Base-by-base conservation (phyloP, 2,329 filamentous ascomycete species). In the Endoconidiophora laricicola region DNA sequence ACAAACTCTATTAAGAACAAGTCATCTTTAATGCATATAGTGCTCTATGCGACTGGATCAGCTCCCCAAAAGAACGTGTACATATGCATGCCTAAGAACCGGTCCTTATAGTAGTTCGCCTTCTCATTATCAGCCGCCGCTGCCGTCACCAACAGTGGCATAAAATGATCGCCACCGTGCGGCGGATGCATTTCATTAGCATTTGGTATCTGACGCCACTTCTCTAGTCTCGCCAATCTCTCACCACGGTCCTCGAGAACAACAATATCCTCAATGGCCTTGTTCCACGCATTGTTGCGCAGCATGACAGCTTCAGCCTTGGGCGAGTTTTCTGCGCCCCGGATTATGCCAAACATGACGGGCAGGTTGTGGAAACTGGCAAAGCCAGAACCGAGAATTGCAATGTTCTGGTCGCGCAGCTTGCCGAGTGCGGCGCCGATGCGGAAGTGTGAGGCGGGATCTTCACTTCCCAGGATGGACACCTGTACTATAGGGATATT, bases 301-400 rank as follows among this genome's bases (percentile, higher is more conserved):
- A 45, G 49, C 39, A 53, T 57, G 48, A 68, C 58, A 24, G 55
- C 52, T 1, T 57, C 57, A 4, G 50, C 33, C 29, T 29, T 16
- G 18, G 38, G 6, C 9, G 52, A 45, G 43, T 56, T 53, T 4
- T 52, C 54, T 3, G 59, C 57, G 14, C 57, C 55, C 44, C 47
- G 52, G 22, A 58, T 56, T 23, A 69, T 56, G 41, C 56, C 50
- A 24, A 69, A 65, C 67, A 77, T 70, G 26, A 65, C 56, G 22
- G 64, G 60, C 6, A 77, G 57, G 58, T 78, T 77, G 59, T 78
- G 75, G 50, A 78, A 65, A 2, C 70, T 72, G 1, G 75, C 73
- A 55, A 78, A 78, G 22, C 75, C 75, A 0, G 72, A 76, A n/a
- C 75, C 75, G 39, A 78, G 56, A 50, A 79, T 67, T 56, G 74